Evolutionary conservation across 225 moss, liverwort and hornwort species (phyloP).

Genomic region (Pleurozium schreberi): DNA sequence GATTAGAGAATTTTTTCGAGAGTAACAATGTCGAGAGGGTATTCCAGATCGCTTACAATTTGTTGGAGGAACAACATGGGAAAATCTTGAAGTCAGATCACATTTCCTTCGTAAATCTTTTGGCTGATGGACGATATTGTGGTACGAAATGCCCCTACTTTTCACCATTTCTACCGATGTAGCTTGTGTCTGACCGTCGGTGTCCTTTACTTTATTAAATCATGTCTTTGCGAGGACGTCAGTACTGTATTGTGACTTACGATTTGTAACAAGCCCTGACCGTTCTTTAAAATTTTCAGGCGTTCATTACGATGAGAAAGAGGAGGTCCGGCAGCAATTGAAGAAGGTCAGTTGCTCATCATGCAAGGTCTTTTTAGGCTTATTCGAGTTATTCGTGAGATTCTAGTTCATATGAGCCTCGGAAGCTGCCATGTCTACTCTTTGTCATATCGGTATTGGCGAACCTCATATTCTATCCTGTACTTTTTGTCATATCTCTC

Average conservation of each 20-base stretch:
- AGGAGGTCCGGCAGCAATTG: slow-evolving; percentile 61
- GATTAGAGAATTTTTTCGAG: not conserved
- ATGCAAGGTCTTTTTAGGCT: not conserved
- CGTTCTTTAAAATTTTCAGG: slow-evolving; percentile 13
- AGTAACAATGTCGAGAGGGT: not conserved
- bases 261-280: not conserved
- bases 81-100: slow-evolving; percentile 53
- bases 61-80: slow-evolving; percentile 61
- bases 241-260: not conserved
- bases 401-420: not conserved
- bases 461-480: not conserved
- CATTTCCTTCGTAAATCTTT: slow-evolving; percentile 71
- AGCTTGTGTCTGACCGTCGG: not conserved
- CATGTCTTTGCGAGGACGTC: not conserved
- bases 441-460: not conserved
- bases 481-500: not conserved
- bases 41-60: slow-evolving; percentile 53
- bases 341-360: slow-evolving; percentile 33
- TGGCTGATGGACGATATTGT: slow-evolving; percentile 66
- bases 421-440: not conserved
- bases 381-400: not conserved
- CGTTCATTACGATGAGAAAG: slow-evolving; percentile 74
- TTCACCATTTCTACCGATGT: not conserved
- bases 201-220: not conserved
- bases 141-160: slow-evolving; percentile 13